Conservation (phyloP, 345 rosid genomes). For the Hibiscus syriacus region DNA sequence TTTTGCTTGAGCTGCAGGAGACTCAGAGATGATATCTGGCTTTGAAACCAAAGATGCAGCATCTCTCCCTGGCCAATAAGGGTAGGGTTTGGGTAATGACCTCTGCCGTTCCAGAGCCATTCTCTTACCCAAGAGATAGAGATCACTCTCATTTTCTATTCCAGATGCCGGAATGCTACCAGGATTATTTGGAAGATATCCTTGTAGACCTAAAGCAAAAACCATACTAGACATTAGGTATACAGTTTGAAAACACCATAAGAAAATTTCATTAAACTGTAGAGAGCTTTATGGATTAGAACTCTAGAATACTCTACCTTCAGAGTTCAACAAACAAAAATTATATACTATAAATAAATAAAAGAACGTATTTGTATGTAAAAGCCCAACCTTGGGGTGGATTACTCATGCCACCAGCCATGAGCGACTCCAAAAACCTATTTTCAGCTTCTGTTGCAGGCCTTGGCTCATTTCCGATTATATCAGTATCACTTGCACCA, state of each 20-base stretch:
- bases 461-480: slow-evolving; percentile 46
- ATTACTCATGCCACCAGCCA: slow-evolving; percentile 52
- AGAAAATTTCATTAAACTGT: neutral
- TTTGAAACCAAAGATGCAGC: slow-evolving; percentile 46
- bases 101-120: slow-evolving; percentile 72
- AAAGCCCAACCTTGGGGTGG: slow-evolving; percentile 42
- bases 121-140: slow-evolving; percentile 66
- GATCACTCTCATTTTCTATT: slow-evolving; percentile 49
- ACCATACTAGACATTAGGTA: neutral
- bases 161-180: slow-evolving; percentile 36
- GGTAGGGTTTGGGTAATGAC: slow-evolving; percentile 42
- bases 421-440: slow-evolving; percentile 86
- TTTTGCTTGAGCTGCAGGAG: neutral
- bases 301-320: neutral
- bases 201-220: slow-evolving; percentile 53
- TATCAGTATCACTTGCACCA: slow-evolving; percentile 42
- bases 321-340: neutral
- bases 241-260: neutral
- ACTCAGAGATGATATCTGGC: slow-evolving; percentile 33
- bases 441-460: slow-evolving; percentile 77
- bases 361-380: neutral
- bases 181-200: slow-evolving; percentile 48
- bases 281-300: neutral
- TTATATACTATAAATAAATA: neutral
- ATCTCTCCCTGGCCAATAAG: slow-evolving; percentile 72